A percentile compares a stretch with the other conserved stretches of the same genome.
phyloP scores from a whole-genome alignment of 306 rosid genomes.

The Vigna trinervia region DNA sequence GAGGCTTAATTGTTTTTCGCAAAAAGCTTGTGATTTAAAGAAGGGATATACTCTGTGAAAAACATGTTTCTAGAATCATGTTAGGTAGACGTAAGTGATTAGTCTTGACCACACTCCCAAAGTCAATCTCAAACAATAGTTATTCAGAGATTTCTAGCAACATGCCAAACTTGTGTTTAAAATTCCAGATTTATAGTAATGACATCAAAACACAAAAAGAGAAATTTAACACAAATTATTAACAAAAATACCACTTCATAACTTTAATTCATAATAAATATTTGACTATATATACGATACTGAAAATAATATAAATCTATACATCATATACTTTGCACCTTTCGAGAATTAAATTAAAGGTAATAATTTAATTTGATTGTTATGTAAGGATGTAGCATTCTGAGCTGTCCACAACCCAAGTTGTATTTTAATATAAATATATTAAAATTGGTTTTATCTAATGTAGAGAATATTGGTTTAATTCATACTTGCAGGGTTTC shows the following conservation, averaged over 20 bases:
- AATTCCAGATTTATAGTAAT: background rate
- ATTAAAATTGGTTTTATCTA: background rate
- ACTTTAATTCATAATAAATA: background rate
- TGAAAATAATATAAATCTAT: background rate
- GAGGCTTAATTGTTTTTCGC: background rate
- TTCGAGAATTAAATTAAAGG: conserved; percentile 14
- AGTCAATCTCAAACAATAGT: background rate
- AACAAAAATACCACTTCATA: background rate
- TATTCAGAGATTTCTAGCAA: background rate
- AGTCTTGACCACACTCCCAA: background rate
- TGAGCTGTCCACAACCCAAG: conserved; percentile 63
- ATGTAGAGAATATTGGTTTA: conserved; percentile 43
- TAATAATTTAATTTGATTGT: conserved; percentile 20
- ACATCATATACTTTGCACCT: background rate
- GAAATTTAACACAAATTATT: background rate
- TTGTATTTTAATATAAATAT: conserved; percentile 9
- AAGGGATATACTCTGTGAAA: background rate
- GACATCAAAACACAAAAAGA: background rate
- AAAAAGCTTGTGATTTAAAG: background rate
- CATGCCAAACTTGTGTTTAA: background rate
- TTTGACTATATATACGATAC: background rate
- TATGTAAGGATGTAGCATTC: conserved; percentile 40
- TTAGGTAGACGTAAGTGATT: background rate
- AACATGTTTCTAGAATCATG: background rate
- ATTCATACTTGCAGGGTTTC: conserved; percentile 33